phyloP scores from a whole-genome alignment of 1,139 yeast genomes.

The Kodamaea arcana region DNA sequence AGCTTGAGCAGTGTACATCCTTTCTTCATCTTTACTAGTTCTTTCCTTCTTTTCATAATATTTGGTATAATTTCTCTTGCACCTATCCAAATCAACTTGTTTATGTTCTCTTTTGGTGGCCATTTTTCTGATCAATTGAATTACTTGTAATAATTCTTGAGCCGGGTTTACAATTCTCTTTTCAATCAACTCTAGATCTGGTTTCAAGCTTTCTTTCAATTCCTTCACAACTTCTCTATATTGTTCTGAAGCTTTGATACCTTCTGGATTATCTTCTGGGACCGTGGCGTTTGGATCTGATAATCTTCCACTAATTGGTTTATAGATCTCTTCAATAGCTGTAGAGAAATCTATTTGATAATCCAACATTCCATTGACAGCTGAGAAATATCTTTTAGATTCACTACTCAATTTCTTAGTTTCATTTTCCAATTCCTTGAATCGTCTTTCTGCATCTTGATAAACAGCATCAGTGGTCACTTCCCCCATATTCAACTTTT shows the following conservation, averaged over 20 bases:
- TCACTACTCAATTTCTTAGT: conserved; percentile 89
- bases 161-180: conserved; percentile 88
- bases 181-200: conserved; percentile 91
- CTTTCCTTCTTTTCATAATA: conserved; percentile 79
- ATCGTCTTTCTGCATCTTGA: conserved; percentile 91
- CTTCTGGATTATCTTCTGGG: conserved; percentile 95
- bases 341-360: conserved; percentile 91
- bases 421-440: conserved; percentile 84
- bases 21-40: conserved; percentile 86
- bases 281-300: conserved; percentile 82
- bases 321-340: conserved; percentile 92
- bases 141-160: conserved; percentile 79
- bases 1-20: conserved; percentile 81
- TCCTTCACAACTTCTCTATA: conserved; percentile 85
- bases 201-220: conserved; percentile 78
- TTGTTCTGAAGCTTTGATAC: conserved; percentile 90
- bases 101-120: conserved; percentile 93
- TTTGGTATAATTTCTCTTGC: conserved; percentile 62
- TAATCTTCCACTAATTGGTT: conserved; percentile 89
- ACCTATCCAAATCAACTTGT: conserved; percentile 90
- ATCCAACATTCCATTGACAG: conserved; percentile 89
- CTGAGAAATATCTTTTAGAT: conserved; percentile 80
- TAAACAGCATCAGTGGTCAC: conserved; percentile 84
- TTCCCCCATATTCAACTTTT: conserved; percentile 81
- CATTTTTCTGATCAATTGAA: conserved; percentile 83